These are phyloP conservation scores for Trichoderma koningiopsis DNA, from an alignment of 2,329 filamentous ascomycete species.

Conservation along the genomic window DNA sequence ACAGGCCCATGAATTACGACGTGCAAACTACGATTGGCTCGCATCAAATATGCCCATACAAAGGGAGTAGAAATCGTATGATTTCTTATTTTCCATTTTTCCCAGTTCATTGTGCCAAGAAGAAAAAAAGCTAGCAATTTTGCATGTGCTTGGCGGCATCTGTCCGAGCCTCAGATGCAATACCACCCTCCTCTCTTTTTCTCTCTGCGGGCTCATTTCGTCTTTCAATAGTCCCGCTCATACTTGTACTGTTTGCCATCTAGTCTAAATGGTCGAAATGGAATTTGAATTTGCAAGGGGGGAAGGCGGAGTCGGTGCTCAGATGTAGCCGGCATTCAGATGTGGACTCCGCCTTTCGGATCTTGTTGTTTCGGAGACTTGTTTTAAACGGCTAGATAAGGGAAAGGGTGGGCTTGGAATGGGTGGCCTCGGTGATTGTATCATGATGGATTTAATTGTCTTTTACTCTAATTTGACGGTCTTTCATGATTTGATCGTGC, in stretches of 20 bases:
- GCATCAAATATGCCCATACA: background rate
- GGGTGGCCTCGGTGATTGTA: background rate
- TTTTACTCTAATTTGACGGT: background rate
- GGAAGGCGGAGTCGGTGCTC: background rate
- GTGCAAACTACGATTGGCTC: background rate
- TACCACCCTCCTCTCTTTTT: background rate
- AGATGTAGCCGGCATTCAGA: conserved; percentile 10
- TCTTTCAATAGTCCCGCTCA: background rate
- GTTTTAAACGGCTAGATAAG: background rate
- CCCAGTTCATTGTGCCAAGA: background rate
- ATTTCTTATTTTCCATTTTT: background rate
- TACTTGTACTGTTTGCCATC: background rate
- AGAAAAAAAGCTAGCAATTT: background rate
- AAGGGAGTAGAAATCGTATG: background rate
- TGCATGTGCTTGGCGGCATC: background rate
- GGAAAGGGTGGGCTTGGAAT: too few relatives aligned
- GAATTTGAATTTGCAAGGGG: background rate
- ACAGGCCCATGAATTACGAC: background rate
- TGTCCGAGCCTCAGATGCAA: conserved; percentile 10
- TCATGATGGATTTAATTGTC: background rate
- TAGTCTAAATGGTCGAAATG: background rate
- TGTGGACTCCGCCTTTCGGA: background rate
- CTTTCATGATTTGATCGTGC: background rate
- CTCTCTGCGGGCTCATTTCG: background rate
- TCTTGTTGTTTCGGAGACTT: background rate